phyloP scores from a whole-genome alignment of 768 basidiomycete genomes.

The Xerocomellus dryophilus region DNA sequence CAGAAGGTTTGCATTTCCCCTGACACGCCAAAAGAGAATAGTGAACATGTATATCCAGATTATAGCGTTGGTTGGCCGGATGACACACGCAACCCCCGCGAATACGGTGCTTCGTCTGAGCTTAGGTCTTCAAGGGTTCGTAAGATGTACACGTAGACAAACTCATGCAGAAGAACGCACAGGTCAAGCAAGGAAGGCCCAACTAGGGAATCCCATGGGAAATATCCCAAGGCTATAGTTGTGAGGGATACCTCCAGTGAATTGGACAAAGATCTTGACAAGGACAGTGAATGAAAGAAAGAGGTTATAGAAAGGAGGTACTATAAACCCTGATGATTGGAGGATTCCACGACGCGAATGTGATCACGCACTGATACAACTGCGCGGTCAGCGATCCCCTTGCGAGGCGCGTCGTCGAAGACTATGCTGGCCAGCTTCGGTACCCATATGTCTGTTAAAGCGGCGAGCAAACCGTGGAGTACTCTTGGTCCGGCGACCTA shows the following conservation, averaged over 20 bases:
- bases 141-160: conserved; percentile 22
- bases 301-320: conserved; percentile 78
- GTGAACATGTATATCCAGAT: conserved; percentile 77
- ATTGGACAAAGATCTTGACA: conserved; percentile 89
- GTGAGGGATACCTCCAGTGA: conserved; percentile 88
- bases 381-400: conserved; percentile 26
- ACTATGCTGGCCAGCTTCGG: conserved; percentile 56
- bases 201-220: conserved; percentile 61
- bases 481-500: conserved; percentile 75
- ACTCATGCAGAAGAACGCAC: conserved; percentile 10
- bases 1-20: conserved; percentile 33
- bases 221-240: conserved; percentile 69
- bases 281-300: conserved; percentile 79
- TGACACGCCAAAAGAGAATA: conserved; percentile 54
- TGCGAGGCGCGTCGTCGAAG: conserved; percentile 52
- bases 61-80: conserved; percentile 86
- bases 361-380: conserved; percentile 58
- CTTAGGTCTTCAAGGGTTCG: conserved; percentile 32
- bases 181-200: conserved; percentile 23
- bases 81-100: conserved; percentile 73
- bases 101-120: conserved; percentile 44
- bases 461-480: conserved; percentile 72
- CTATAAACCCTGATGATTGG: conserved; percentile 38
- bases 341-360: not conserved
- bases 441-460: conserved; percentile 76